Percentiles rank a stretch among this genome's conserved stretches.
These are phyloP conservation scores for Thermochaetoides thermophila DNA, from an alignment of 495 filamentous ascomycete genomes.

Conservation along the genomic window DNA sequence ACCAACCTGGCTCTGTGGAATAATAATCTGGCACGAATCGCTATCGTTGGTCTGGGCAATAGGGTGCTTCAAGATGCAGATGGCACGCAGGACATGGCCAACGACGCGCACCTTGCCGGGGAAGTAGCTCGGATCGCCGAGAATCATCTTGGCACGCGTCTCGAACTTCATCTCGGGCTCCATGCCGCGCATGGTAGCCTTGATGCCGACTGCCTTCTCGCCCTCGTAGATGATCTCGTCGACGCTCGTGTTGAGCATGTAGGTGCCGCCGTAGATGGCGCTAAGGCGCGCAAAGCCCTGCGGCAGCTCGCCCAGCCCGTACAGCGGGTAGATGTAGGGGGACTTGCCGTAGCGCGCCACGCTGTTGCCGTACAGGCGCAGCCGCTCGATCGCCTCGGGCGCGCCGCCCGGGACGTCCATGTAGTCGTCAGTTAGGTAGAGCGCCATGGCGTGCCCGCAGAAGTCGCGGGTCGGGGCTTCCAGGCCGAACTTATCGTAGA, in stretches of 20 bases:
- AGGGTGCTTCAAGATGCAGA: constrained; percentile 96
- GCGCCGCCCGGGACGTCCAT: constrained; percentile 57
- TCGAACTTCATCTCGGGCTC: constrained; percentile 82
- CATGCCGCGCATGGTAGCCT: constrained; percentile 85
- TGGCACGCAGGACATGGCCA: constrained; percentile 85
- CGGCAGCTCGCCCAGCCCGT: constrained; percentile 91
- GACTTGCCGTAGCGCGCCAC: constrained; percentile 98
- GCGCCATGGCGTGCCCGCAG: constrained; percentile 94
- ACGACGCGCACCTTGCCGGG: constrained; percentile 70
- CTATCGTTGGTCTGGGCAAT: constrained; percentile 67
- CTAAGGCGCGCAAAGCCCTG: constrained; percentile 96
- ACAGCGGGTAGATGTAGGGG: constrained; percentile 97
- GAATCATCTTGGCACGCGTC: constrained; percentile 89
- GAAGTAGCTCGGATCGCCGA: constrained; percentile 96
- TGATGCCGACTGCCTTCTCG: constrained; percentile 79
- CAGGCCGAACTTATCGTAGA: constrained; percentile 93
- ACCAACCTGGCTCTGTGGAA: constrained; percentile 91
- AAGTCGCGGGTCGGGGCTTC: constrained; percentile 90
- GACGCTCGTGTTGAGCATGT: constrained; percentile 93
- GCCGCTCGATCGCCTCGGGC: constrained; percentile 77
- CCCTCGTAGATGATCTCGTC: constrained; percentile 74
- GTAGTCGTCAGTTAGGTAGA: constrained; percentile 82
- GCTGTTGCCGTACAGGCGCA: constrained; percentile 91
- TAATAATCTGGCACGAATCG: constrained; percentile 92
- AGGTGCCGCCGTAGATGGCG: constrained; percentile 95